These are phyloP conservation scores for Arthrobotrys sinensis DNA, from an alignment of 2,329 filamentous ascomycete species.

Conservation along the genomic window DNA sequence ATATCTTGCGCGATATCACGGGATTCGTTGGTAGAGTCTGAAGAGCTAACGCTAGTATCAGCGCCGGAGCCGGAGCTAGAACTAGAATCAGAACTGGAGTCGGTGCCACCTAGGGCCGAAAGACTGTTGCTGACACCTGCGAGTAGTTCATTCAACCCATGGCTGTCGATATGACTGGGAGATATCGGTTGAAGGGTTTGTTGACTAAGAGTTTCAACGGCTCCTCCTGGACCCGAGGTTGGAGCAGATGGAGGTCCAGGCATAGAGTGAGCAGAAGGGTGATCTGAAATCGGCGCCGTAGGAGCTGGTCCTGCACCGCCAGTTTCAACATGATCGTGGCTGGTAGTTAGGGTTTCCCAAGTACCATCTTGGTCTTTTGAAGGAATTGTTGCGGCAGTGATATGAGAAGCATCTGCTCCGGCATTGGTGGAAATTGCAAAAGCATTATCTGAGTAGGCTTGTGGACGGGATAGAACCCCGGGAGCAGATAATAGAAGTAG, in stretches of 20 bases:
- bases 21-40: background rate
- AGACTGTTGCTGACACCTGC: background rate
- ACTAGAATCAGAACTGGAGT: background rate
- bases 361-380: conserved; percentile 28
- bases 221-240: background rate
- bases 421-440: conserved; percentile 20
- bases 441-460: conserved; percentile 33
- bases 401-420: conserved; percentile 22
- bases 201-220: conserved; percentile 11
- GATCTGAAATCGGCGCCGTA: background rate
- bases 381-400: conserved; percentile 17
- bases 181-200: conserved; percentile 2
- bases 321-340: background rate
- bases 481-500: conserved; percentile 14
- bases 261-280: conserved; percentile 17
- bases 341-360: conserved; percentile 30
- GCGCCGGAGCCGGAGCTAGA: background rate
- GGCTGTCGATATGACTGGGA: conserved; percentile 22
- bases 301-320: background rate
- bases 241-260: background rate
- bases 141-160: conserved; percentile 30
- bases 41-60: background rate
- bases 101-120: background rate
- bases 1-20: conserved; percentile 14
- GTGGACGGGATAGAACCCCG: conserved; percentile 26